phyloP scores from a whole-genome alignment of 768 basidiomycete species.

The Psilocybe cubensis region DNA sequence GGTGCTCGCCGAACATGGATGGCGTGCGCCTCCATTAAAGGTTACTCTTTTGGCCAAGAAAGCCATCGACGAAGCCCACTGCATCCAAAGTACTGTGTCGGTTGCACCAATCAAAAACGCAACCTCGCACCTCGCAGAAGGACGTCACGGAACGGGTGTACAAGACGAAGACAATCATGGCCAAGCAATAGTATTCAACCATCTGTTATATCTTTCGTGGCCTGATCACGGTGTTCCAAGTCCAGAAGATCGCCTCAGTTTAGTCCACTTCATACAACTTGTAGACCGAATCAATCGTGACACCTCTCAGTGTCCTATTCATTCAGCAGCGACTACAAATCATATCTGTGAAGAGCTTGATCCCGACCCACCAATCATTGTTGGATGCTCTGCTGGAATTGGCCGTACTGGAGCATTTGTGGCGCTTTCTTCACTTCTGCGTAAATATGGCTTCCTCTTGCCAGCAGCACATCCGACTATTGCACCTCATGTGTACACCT shows the following conservation, averaged over 20 bases:
- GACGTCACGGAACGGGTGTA: constrained; percentile 12
- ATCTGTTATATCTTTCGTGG: constrained; percentile 78
- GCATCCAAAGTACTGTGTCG: constrained; percentile 63
- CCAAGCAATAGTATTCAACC: constrained; percentile 58
- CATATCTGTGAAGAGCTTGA: constrained; percentile 31
- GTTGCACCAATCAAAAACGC: constrained; percentile 39
- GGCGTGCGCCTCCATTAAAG: constrained; percentile 46
- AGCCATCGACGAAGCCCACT: constrained; percentile 58
- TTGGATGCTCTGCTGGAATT: constrained; percentile 87
- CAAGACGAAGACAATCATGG: constrained; percentile 23
- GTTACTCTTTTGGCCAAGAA: constrained; percentile 58
- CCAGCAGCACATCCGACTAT: constrained; percentile 32
- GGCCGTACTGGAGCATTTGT: constrained; percentile 90
- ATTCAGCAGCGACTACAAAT: constrained; percentile 18
- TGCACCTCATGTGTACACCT: constrained; percentile 40
- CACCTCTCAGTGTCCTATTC: constrained; percentile 29
- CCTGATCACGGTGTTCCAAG: constrained; percentile 86
- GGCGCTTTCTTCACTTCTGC: constrained; percentile 77
- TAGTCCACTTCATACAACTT: constrained; percentile 65
- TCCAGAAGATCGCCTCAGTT: constrained; percentile 56
- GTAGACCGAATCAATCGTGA: constrained; percentile 67
- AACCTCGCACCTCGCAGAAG: not conserved
- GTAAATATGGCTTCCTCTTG: constrained; percentile 54
- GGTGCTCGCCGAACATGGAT: constrained; percentile 48
- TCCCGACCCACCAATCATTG: constrained; percentile 76